Conservation (phyloP, 495 filamentous ascomycete genomes). For the Neurospora sp. region DNA sequence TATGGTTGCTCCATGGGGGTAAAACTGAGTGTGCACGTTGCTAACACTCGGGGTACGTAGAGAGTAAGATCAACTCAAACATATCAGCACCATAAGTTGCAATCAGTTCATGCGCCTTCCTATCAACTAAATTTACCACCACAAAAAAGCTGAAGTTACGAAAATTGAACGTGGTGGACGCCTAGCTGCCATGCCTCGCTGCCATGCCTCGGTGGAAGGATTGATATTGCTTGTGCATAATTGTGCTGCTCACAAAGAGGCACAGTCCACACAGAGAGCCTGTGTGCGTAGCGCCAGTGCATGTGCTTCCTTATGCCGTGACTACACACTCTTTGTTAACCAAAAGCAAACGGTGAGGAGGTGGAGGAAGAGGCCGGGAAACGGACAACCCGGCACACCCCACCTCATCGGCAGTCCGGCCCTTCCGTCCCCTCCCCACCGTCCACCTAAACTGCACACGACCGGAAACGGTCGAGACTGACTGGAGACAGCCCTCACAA, state of each 20-base stretch:
- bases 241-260: not conserved
- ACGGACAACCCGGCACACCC: not conserved
- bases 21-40: not conserved
- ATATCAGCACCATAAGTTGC: not conserved
- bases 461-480: not conserved
- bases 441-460: not conserved
- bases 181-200: not conserved
- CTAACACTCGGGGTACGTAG: not conserved
- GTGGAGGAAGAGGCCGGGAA: not conserved
- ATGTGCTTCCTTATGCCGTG: not conserved
- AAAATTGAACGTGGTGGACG: not conserved
- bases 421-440: not conserved
- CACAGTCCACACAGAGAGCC: not conserved
- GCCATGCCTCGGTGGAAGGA: not conserved
- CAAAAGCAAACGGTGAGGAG: not conserved
- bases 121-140: not conserved
- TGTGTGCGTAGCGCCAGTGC: not conserved
- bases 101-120: not conserved
- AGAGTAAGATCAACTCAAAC: not conserved
- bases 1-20: not conserved
- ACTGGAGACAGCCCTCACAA: not conserved
- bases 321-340: not conserved
- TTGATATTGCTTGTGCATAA: not conserved
- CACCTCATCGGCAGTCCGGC: not conserved
- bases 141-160: not conserved